Conservation (phyloP, 2,329 filamentous ascomycete genomes). For the Epichloe baconii region DNA sequence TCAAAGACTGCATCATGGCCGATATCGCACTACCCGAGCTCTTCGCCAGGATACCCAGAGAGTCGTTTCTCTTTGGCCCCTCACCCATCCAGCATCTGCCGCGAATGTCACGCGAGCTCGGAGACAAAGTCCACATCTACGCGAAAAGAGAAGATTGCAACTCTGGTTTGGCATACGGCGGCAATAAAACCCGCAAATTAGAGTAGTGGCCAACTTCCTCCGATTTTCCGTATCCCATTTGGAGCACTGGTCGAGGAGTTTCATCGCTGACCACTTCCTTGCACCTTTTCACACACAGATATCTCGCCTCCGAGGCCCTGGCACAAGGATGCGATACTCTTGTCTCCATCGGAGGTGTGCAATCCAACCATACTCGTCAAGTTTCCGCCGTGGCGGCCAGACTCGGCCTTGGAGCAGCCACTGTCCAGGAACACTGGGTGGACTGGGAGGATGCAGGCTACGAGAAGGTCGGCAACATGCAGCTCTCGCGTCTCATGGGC, state of each 20-base stretch:
- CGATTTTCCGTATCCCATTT: too few species aligned
- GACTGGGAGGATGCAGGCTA: slow-evolving; percentile 47
- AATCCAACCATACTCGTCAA: slow-evolving; percentile 58
- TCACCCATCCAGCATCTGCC: slow-evolving; percentile 57
- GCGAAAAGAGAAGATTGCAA: slow-evolving; percentile 63
- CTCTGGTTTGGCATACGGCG: slow-evolving; percentile 52
- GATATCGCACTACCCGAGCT: slow-evolving; percentile 36
- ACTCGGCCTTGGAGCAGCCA: slow-evolving; percentile 40
- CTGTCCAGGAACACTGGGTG: slow-evolving; percentile 55
- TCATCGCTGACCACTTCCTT: neutral
- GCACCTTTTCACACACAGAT: slow-evolving; percentile 23
- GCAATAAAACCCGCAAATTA: slow-evolving; percentile 58
- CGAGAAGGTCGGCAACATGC: slow-evolving; percentile 55
- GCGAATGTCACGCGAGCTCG: slow-evolving; percentile 48
- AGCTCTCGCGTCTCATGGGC: slow-evolving; percentile 55
- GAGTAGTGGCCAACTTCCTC: slow-evolving; percentile 27
- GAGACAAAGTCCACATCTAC: slow-evolving; percentile 48
- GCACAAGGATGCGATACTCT: slow-evolving; percentile 45
- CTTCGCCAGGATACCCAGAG: slow-evolving; percentile 49
- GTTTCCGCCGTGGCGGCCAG: slow-evolving; percentile 49
- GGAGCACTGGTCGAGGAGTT: neutral
- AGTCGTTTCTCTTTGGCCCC: slow-evolving; percentile 50
- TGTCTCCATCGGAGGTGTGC: slow-evolving; percentile 53
- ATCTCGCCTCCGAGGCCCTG: slow-evolving; percentile 51
- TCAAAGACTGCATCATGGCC: slow-evolving; percentile 52